Evolutionary conservation across 2,329 filamentous ascomycete species (phyloP), one percentile per base, ranked within the genome.

Genomic region (Xylaria sp.): DNA sequence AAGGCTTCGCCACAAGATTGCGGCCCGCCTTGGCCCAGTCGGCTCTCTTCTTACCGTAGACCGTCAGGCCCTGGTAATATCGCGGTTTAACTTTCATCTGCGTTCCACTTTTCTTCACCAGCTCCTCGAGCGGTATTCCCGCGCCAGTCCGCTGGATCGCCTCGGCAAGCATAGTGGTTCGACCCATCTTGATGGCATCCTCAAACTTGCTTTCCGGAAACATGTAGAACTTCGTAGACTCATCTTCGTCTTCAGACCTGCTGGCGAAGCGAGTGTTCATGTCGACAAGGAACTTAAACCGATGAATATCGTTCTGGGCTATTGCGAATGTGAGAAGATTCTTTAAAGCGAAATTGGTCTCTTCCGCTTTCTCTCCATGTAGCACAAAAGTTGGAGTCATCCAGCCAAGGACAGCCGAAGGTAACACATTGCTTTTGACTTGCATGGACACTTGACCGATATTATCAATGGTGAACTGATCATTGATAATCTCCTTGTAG

Each of bases 61-160:
- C 90, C 1, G 89, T 90, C 37, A 95, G 80, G 0, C 93, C 93
- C 78, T 92, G 91, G 76, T 97, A 97, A 78, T 88, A 92, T 20
- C 86, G 86, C 0, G 92, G 88, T 78, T 91, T 92, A 72, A 88
- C 83, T 63, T 88, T 84, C 58, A 90, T 78, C 74, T 91, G 85
- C 0, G 91, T 80, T 2, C 91, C 91, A 65, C 85, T 90, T 66
- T 87, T 87, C 79, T 90, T 87, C 52, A 92, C 86, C 6, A 96
- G 80, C 20, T 88, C 82, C 57, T 91, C 87, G 0, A 94, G 81
- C 0, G 92, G 91, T 68, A 95, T 86, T 1, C 91, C 91, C 3
- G 88, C 88, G 1, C 92, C 92, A 7, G 87, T 88, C 7, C 83
- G 82, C 76, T 86, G 88, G 77, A 95, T 92, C 65, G 92, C 84